Base-by-base conservation (phyloP, 2,329 filamentous ascomycete genomes). In the Esteya vermicola region DNA sequence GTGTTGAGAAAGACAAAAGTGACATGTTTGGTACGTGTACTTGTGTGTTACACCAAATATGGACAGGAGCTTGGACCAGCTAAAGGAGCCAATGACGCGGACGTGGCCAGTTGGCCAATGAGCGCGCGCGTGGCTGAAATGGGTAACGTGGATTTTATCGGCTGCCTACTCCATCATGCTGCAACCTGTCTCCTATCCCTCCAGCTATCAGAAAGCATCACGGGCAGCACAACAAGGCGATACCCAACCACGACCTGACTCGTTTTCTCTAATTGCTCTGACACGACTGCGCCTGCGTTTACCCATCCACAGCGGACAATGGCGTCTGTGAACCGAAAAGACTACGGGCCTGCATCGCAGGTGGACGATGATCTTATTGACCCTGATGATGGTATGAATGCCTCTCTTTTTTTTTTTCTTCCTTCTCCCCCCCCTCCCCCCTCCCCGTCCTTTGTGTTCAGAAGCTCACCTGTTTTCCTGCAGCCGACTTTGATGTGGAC, bases 401-500 rank as follows among this genome's bases (percentile, higher is more conserved):
- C n/a, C n/a, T n/a, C n/a, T n/a, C n/a, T 37, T 14, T 6, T 14
- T 40, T 5, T 9, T 32, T 20, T 47, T 37, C 12, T 32, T 37
- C 25, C n/a, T n/a, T n/a, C n/a, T n/a, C n/a, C n/a, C n/a, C n/a
- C n/a, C n/a, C n/a, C n/a, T n/a, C n/a, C n/a, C n/a, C n/a, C n/a
- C n/a, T n/a, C n/a, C n/a, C n/a, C n/a, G n/a, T n/a, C n/a, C n/a
- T n/a, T n/a, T 21, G 8, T 3, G 21, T 26, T 4, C 18, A 19
- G 25, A 16, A 22, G 25, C 40, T 45, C 39, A 7, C 14, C 13
- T 27, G 7, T 20, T 25, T 31, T 16, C 33, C 12, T 26, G 26
- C 52, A 85, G 84, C 82, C 54, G 85, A 86, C 51, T 78, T 95
- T 53, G 83, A 91, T 59, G 86, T 95, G 53, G 83, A 91, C 59